phyloP scores from a whole-genome alignment of 495 filamentous ascomycete genomes.

The Rhypophila decipiens region DNA sequence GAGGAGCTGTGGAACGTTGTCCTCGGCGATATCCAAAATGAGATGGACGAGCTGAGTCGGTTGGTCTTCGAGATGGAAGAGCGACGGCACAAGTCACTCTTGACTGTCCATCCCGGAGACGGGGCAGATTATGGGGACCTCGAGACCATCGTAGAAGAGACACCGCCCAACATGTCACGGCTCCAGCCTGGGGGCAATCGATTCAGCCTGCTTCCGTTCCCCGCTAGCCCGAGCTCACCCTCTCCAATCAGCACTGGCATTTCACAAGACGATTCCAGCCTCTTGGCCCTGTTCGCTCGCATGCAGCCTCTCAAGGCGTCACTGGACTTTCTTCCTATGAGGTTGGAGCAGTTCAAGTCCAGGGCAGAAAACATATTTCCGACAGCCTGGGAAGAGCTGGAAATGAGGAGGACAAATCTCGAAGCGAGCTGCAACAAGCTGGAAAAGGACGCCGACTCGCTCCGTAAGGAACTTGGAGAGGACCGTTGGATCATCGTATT shows the following conservation, averaged over 20 bases:
- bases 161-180: slow-evolving; percentile 49
- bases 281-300: slow-evolving; percentile 83
- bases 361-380: slow-evolving; percentile 74
- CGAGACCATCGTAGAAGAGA: slow-evolving; percentile 90
- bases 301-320: slow-evolving; percentile 93
- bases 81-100: slow-evolving; percentile 66
- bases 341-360: slow-evolving; percentile 73
- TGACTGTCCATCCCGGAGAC: slow-evolving; percentile 50
- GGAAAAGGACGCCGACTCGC: slow-evolving; percentile 76
- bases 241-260: slow-evolving; percentile 52
- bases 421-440: slow-evolving; percentile 77
- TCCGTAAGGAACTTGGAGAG: slow-evolving; percentile 84
- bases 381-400: slow-evolving; percentile 82
- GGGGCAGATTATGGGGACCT: slow-evolving; percentile 81
- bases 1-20: slow-evolving; percentile 94
- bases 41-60: slow-evolving; percentile 75
- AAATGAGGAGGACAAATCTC: slow-evolving; percentile 59
- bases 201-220: slow-evolving; percentile 57
- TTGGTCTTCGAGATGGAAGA: slow-evolving; percentile 97
- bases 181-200: slow-evolving; percentile 47
- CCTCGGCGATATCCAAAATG: slow-evolving; percentile 84
- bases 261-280: slow-evolving; percentile 68
- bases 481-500: slow-evolving; percentile 95
- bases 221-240: slow-evolving; percentile 49
- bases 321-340: slow-evolving; percentile 95